phyloP scores from a whole-genome alignment of 495 filamentous ascomycete genomes.

The Sordaria brevicollis region DNA sequence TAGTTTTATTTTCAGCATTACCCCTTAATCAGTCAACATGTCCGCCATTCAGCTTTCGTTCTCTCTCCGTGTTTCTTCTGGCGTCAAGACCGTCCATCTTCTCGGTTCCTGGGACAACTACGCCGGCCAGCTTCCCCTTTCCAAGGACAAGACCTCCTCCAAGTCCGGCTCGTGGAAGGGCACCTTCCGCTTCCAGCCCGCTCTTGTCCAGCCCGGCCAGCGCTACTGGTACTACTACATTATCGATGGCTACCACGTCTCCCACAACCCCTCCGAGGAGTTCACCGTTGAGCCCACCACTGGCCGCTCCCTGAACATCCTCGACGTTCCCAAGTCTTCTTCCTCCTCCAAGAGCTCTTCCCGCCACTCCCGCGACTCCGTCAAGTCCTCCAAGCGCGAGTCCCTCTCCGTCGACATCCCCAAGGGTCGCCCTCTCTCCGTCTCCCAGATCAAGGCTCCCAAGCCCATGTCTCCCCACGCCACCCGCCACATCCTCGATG shows the following conservation, averaged over 20 bases:
- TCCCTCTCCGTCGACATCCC: slow-evolving; percentile 50
- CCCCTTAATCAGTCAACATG: slow-evolving; percentile 48
- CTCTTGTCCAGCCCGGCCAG: slow-evolving; percentile 68
- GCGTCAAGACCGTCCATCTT: slow-evolving; percentile 95
- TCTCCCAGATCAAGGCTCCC: slow-evolving; percentile 82
- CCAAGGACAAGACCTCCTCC: slow-evolving; percentile 66
- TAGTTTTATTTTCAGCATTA: slow-evolving; percentile 24
- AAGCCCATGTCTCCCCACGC: slow-evolving; percentile 81
- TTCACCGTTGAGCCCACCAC: slow-evolving; percentile 94
- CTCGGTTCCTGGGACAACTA: slow-evolving; percentile 99
- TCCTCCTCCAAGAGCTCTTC: slow-evolving; percentile 31
- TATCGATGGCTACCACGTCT: slow-evolving; percentile 98
- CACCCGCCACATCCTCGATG: slow-evolving; percentile 72
- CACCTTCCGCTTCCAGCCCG: slow-evolving; percentile 88
- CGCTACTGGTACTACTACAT: slow-evolving; percentile 99
- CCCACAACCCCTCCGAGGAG: slow-evolving; percentile 85
- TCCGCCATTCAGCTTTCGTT: slow-evolving; percentile 78
- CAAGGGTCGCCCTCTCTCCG: slow-evolving; percentile 76
- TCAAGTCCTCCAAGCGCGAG: slow-evolving; percentile 23
- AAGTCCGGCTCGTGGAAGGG: slow-evolving; percentile 86
- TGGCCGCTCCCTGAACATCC: slow-evolving; percentile 80
- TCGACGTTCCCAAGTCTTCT: slow-evolving; percentile 45
- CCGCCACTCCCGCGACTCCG: slow-evolving; percentile 21
- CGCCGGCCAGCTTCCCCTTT: slow-evolving; percentile 79
- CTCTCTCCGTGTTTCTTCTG: slow-evolving; percentile 86